These are phyloP conservation scores for Suillus bovinus DNA, from an alignment of 768 basidiomycete genomes.

Conservation along the genomic window DNA sequence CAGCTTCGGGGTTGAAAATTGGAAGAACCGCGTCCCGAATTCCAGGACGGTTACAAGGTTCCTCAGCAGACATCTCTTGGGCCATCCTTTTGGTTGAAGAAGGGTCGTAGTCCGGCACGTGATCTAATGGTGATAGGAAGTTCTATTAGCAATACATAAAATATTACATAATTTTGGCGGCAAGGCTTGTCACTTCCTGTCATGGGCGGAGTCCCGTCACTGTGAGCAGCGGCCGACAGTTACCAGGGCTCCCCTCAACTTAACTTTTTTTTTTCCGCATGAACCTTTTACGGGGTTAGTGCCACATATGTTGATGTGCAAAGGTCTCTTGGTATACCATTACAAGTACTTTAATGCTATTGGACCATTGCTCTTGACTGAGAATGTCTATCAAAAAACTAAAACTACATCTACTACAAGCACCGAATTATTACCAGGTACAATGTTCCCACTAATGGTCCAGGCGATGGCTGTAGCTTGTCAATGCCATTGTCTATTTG, in stretches of 20 bases:
- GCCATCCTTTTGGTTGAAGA: background rate
- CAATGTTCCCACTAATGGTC: background rate
- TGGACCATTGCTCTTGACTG: background rate
- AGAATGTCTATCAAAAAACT: background rate
- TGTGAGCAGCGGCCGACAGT: background rate
- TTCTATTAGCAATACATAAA: no score
- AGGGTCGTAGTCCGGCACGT: constrained; percentile 1
- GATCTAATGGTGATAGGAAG: no score
- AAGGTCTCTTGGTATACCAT: background rate
- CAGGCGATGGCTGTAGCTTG: background rate
- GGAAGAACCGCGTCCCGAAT: constrained; percentile 1
- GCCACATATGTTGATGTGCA: background rate
- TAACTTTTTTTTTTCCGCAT: background rate
- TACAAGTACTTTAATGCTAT: background rate
- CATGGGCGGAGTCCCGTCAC: constrained; percentile 2
- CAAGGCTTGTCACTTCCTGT: background rate
- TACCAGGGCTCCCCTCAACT: background rate
- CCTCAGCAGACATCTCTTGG: background rate
- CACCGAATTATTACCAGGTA: constrained; percentile 2
- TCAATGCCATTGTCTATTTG: background rate
- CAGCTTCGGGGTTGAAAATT: constrained; percentile 9
- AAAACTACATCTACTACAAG: background rate
- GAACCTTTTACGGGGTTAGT: background rate
- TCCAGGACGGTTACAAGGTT: background rate
- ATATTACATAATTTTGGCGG: background rate